These are phyloP conservation scores for Mrakia gelida DNA, from an alignment of 768 basidiomycete species.

Conservation along the genomic window DNA sequence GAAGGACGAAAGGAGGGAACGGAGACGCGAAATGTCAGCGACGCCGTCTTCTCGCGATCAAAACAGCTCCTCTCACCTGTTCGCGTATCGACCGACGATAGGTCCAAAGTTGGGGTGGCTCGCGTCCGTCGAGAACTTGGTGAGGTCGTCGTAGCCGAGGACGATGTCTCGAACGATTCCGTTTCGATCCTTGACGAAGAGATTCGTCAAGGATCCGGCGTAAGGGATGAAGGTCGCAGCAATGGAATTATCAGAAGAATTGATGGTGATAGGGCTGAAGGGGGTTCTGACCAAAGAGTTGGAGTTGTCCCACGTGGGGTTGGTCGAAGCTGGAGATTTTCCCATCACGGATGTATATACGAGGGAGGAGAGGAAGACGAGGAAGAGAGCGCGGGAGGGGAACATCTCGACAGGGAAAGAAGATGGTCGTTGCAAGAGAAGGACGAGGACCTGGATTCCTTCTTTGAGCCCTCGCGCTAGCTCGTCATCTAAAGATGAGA, in stretches of 20 bases:
- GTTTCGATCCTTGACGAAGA: constrained; percentile 16
- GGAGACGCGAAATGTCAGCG: too few species aligned
- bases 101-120: constrained; percentile 27
- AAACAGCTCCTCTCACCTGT: background rate
- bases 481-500: background rate
- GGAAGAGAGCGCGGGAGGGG: too few species aligned
- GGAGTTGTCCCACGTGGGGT: constrained; percentile 24
- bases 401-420: background rate
- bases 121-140: background rate
- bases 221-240: constrained; percentile 24
- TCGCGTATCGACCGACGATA: constrained; percentile 27
- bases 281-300: background rate
- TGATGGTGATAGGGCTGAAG: constrained; percentile 20
- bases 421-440: background rate
- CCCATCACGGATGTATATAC: too few species aligned
- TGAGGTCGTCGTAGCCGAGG: constrained; percentile 27
- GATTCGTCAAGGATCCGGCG: constrained; percentile 2
- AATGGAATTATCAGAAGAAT: constrained; percentile 15
- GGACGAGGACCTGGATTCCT: background rate
- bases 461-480: background rate
- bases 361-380: background rate
- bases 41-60: too few species aligned
- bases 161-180: constrained; percentile 16
- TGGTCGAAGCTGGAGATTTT: background rate
- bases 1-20: background rate